Conservation (phyloP, 2,329 filamentous ascomycete genomes). For the Aspergillus ustus region DNA sequence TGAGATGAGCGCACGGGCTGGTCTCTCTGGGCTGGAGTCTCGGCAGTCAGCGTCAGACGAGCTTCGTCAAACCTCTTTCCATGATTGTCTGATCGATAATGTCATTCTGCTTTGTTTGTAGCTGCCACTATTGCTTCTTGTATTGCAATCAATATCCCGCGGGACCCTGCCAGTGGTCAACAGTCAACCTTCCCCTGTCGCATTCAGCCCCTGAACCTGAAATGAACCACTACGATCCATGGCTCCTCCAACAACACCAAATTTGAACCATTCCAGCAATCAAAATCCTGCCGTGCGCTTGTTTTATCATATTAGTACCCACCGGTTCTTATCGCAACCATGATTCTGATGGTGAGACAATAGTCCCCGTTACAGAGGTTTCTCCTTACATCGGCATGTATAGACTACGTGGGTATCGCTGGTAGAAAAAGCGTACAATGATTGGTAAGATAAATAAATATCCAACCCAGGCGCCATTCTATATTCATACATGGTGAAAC, state of each 20-base stretch:
- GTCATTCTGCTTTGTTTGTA: not conserved
- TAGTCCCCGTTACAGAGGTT: not conserved
- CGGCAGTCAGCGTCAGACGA: not conserved
- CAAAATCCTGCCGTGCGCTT: slow-evolving; percentile 2
- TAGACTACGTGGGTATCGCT: not conserved
- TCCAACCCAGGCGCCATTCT: slow-evolving; percentile 21
- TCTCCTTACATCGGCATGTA: not conserved
- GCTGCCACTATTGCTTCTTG: not conserved
- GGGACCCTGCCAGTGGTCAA: not conserved
- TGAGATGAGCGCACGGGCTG: not conserved
- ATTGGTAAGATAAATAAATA: slow-evolving; percentile 9
- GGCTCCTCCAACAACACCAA: slow-evolving; percentile 10
- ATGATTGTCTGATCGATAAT: not conserved
- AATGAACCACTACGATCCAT: slow-evolving; percentile 1
- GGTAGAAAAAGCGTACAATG: not conserved
- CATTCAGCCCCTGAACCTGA: slow-evolving; percentile 10
- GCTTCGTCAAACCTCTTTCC: not conserved
- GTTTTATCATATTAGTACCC: not conserved
- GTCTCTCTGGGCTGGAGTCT: slow-evolving; percentile 1
- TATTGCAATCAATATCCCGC: not conserved
- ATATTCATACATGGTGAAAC: slow-evolving; percentile 17
- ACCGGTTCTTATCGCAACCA: not conserved
- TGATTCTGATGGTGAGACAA: not conserved
- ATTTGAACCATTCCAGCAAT: slow-evolving; percentile 9
- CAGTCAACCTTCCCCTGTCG: not conserved